Evolutionary conservation across 805 yeast genomes (phyloP).

Genomic region (Nadsonia fulvescens): DNA sequence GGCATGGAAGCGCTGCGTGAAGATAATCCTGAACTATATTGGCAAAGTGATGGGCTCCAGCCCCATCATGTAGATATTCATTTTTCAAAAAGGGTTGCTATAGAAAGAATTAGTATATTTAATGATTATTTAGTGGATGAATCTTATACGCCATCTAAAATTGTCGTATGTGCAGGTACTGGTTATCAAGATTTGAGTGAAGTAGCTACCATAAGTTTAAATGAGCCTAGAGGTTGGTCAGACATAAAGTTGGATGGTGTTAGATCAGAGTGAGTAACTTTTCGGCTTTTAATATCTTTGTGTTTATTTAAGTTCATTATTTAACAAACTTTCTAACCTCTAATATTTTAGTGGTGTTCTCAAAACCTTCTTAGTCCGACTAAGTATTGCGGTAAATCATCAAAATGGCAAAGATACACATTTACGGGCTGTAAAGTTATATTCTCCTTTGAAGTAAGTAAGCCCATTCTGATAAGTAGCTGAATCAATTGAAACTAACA

Average conservation of each 20-base stretch:
- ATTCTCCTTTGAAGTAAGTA: slow-evolving; percentile 25
- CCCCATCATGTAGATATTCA: slow-evolving; percentile 73
- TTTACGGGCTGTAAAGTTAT: slow-evolving; percentile 52
- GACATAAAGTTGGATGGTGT: slow-evolving; percentile 40
- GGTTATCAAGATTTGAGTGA: slow-evolving; percentile 63
- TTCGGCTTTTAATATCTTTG: too few relatives aligned
- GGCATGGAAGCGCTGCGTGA: slow-evolving; percentile 59
- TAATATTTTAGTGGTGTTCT: slow-evolving; percentile 24
- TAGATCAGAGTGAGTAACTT: slow-evolving; percentile 26
- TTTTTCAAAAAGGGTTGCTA: slow-evolving; percentile 57
- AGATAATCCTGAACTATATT: slow-evolving; percentile 47
- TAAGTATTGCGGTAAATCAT: slow-evolving; percentile 57
- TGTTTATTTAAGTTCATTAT: too few relatives aligned
- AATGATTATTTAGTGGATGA: slow-evolving; percentile 63
- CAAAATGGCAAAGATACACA: slow-evolving; percentile 96
- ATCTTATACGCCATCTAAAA: slow-evolving; percentile 73
- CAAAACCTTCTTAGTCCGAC: slow-evolving; percentile 46
- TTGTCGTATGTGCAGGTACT: slow-evolving; percentile 51
- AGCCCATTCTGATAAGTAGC: slow-evolving; percentile 13
- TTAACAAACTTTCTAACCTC: background rate
- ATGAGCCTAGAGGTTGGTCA: slow-evolving; percentile 66
- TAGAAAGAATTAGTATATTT: slow-evolving; percentile 53
- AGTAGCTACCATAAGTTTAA: slow-evolving; percentile 39
- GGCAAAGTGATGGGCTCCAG: slow-evolving; percentile 92
- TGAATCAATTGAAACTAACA: too few relatives aligned